A percentile compares a stretch with the other conserved stretches of the same genome.
phyloP scores from a whole-genome alignment of 495 filamentous ascomycete species.

The Penicillium nucicola region DNA sequence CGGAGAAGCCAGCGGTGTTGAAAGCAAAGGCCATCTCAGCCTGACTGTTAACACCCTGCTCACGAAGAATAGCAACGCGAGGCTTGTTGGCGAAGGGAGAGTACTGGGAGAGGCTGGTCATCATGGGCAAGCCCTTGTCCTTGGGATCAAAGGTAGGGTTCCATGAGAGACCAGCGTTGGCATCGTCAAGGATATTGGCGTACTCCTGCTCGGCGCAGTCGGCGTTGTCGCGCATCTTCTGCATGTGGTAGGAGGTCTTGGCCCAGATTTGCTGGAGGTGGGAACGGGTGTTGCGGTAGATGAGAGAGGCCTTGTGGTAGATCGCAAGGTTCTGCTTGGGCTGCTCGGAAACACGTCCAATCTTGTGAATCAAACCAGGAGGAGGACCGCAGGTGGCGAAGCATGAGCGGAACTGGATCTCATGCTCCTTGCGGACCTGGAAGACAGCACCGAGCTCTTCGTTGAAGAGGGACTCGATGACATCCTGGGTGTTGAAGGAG shows the following conservation, averaged over 20 bases:
- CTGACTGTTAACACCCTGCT: constrained; percentile 93
- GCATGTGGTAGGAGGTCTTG: constrained; percentile 85
- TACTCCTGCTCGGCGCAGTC: constrained; percentile 84
- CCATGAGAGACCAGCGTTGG: constrained; percentile 82
- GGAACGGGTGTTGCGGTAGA: constrained; percentile 66
- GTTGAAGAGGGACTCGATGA: constrained; percentile 82
- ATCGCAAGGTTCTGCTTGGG: constrained; percentile 79
- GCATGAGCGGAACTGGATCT: constrained; percentile 79
- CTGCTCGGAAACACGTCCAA: constrained; percentile 67
- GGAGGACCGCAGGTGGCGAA: constrained; percentile 93
- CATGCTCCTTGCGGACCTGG: constrained; percentile 82
- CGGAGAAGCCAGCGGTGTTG: constrained; percentile 82
- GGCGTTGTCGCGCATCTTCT: constrained; percentile 85
- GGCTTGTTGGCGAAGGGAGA: constrained; percentile 71
- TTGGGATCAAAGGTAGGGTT: constrained; percentile 78
- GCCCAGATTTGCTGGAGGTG: constrained; percentile 88
- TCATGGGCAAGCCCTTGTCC: constrained; percentile 68
- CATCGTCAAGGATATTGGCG: constrained; percentile 68
- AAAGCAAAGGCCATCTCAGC: constrained; percentile 98
- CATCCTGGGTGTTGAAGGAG: constrained; percentile 52
- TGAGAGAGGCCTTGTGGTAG: constrained; percentile 59
- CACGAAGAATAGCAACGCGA: constrained; percentile 87
- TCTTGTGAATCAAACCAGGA: constrained; percentile 71
- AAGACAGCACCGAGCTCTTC: constrained; percentile 98
- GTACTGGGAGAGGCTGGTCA: constrained; percentile 56